These are phyloP conservation scores for Heliosperma pusillum DNA, from an alignment of 148 eudicot genomes.

Conservation along the genomic window DNA sequence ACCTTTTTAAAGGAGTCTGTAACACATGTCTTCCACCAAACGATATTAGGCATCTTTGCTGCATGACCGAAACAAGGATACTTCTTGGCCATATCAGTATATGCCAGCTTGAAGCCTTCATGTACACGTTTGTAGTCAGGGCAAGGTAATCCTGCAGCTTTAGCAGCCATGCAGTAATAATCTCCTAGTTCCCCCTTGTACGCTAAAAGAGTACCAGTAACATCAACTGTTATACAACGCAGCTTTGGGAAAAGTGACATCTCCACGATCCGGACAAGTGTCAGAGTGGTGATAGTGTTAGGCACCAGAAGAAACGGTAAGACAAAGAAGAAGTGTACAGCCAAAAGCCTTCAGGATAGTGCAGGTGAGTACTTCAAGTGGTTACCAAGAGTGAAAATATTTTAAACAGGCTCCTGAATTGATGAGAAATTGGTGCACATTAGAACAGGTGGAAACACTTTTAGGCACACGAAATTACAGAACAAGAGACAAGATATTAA, in stretches of 20 bases:
- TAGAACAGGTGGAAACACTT: neutral
- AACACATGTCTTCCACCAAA: constrained; percentile 98
- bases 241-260: constrained; percentile 67
- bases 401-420: constrained; percentile 1
- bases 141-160: constrained; percentile 84
- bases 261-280: constrained; percentile 11
- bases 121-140: constrained; percentile 92
- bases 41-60: constrained; percentile 83
- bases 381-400: neutral
- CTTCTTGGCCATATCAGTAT: constrained; percentile 80
- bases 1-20: constrained; percentile 81
- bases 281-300: neutral
- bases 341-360: constrained; percentile 4
- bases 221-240: constrained; percentile 84
- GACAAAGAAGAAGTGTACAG: constrained; percentile 7
- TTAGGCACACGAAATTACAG: neutral
- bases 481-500: neutral
- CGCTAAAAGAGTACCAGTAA: constrained; percentile 89
- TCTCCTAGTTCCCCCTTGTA: constrained; percentile 98
- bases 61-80: constrained; percentile 91
- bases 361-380: neutral
- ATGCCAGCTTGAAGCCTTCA: constrained; percentile 89
- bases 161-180: constrained; percentile 97
- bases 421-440: neutral
- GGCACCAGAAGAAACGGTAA: neutral